Evolutionary conservation across 148 eudicot genomes (phyloP).

Genomic region (Rheum nobile): DNA sequence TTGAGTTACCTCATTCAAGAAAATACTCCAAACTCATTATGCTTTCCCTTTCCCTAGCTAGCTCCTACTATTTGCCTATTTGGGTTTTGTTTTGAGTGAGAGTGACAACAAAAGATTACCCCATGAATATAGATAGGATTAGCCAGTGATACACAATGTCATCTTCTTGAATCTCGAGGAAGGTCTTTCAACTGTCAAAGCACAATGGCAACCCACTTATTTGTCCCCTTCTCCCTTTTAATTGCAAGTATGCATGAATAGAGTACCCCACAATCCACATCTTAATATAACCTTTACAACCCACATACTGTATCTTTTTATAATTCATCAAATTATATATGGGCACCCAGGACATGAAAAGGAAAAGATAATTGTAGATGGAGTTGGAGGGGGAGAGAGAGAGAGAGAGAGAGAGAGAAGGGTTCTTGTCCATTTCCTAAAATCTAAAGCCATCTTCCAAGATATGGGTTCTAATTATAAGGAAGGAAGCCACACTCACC

Average conservation of each 20-base stretch:
- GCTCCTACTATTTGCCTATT: background rate
- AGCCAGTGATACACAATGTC: background rate
- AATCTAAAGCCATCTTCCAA: conserved; percentile 11
- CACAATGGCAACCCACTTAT: conserved; percentile 4
- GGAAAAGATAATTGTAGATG: conserved; percentile 5
- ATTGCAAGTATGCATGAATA: background rate
- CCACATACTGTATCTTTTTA: background rate
- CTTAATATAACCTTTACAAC: background rate
- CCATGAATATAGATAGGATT: background rate
- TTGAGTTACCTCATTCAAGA: too few species aligned
- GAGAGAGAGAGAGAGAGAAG: background rate
- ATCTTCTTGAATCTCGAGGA: background rate
- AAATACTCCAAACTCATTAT: too few species aligned
- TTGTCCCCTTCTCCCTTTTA: conserved; percentile 10
- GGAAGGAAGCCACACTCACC: conserved; percentile 9
- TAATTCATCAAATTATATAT: background rate
- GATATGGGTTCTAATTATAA: conserved; percentile 20
- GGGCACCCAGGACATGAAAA: conserved; percentile 9
- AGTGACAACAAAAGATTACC: background rate
- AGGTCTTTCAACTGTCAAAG: background rate
- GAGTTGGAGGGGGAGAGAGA: background rate
- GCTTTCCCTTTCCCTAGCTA: background rate
- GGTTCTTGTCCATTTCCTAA: conserved; percentile 7
- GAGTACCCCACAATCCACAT: conserved; percentile 3
- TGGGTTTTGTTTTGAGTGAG: background rate